These are phyloP conservation scores for Nakaseomyces kungkrabaensis DNA, from an alignment of 1,139 yeast species.

Conservation along the genomic window DNA sequence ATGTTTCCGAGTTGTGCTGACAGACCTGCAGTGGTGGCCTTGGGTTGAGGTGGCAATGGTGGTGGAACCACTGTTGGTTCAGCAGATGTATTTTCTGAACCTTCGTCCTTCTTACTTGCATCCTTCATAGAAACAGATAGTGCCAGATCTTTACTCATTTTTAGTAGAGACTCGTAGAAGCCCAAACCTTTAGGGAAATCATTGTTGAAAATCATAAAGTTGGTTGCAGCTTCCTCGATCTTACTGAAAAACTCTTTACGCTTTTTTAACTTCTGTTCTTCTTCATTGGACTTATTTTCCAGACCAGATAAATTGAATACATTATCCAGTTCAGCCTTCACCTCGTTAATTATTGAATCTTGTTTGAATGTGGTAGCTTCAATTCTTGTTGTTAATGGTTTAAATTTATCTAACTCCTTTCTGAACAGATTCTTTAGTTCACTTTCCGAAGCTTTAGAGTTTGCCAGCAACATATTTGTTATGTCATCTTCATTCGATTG, in stretches of 20 bases:
- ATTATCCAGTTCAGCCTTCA: conserved; percentile 49
- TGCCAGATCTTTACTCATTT: conserved; percentile 32
- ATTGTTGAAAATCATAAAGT: conserved; percentile 48
- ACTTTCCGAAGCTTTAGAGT: conserved; percentile 46
- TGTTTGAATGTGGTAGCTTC: conserved; percentile 62
- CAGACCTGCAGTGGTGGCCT: neutral
- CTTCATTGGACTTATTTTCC: conserved; percentile 30
- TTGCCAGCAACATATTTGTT: conserved; percentile 62
- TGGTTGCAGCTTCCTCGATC: conserved; percentile 39
- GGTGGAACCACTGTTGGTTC: conserved; percentile 5
- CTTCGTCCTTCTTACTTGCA: neutral
- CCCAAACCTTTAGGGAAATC: conserved; percentile 54
- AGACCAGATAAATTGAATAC: conserved; percentile 39
- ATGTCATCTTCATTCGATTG: conserved; percentile 79
- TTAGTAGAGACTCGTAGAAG: conserved; percentile 51
- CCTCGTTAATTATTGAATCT: conserved; percentile 42
- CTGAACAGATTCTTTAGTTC: conserved; percentile 59
- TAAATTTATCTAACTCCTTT: conserved; percentile 68
- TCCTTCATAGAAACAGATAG: conserved; percentile 2
- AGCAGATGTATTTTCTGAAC: neutral
- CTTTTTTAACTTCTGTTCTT: conserved; percentile 33
- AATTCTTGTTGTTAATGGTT: conserved; percentile 56
- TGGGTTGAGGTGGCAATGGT: conserved; percentile 9
- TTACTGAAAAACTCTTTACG: conserved; percentile 34
- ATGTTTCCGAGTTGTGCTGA: neutral